phyloP scores from a whole-genome alignment of 169 alveolate genomes.

The Eimeria necatrix region DNA sequence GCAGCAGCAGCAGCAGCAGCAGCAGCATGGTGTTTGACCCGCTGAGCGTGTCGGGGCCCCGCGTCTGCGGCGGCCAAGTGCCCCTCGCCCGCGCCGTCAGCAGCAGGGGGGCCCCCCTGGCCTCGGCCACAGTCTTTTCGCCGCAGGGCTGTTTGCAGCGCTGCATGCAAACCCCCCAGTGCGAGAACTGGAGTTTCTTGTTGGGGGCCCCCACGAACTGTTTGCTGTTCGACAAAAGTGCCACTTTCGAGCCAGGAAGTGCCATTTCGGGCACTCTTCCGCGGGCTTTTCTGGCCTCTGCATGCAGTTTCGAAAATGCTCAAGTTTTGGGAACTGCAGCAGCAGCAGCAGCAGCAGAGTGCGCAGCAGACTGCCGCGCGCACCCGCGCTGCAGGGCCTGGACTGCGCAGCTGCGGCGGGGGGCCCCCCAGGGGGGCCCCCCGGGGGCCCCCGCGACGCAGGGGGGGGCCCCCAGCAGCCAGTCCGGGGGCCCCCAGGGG shows the following conservation, averaged over 20 bases:
- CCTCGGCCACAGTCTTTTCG: background rate
- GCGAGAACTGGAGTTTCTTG: slow-evolving; percentile 1
- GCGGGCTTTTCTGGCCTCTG: background rate
- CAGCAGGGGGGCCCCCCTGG: background rate
- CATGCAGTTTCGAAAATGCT: background rate
- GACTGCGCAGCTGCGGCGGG: slow-evolving; percentile 7
- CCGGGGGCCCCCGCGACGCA: too few species aligned
- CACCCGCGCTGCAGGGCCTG: background rate
- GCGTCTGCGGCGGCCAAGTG: background rate
- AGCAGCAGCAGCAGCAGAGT: background rate
- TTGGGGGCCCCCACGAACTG: background rate
- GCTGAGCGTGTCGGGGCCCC: slow-evolving; percentile 17
- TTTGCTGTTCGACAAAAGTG: background rate
- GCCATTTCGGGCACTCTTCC: background rate
- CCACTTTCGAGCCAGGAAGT: background rate
- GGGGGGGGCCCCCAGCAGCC: background rate
- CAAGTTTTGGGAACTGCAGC: background rate
- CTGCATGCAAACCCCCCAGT: background rate
- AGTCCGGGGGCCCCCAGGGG: too few species aligned
- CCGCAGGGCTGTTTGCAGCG: background rate
- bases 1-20: background rate
- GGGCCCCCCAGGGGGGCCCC: background rate
- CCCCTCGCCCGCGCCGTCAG: background rate
- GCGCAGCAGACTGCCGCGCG: background rate
- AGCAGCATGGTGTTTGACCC: slow-evolving; percentile 23